Percentiles rank a stretch among this genome's conserved stretches.
Conservation (phyloP, 352 stramenopile species). For the Sclerospora graminicola region DNA sequence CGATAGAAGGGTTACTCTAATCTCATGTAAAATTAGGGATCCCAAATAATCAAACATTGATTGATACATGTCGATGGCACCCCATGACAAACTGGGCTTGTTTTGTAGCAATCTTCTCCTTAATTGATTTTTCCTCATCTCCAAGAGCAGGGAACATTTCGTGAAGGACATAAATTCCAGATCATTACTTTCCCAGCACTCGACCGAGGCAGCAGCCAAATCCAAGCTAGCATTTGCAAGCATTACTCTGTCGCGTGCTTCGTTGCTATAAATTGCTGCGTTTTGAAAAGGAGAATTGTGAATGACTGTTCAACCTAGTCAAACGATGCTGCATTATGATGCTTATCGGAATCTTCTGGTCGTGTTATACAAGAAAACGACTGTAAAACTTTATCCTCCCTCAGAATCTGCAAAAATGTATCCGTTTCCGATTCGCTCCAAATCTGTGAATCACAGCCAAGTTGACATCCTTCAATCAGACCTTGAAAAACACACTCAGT, state of each 20-base stretch:
- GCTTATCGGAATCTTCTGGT: slow-evolving; percentile 72
- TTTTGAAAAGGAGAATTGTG: slow-evolving; percentile 36
- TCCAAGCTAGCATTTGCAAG: slow-evolving; percentile 29
- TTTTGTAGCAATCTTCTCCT: slow-evolving; percentile 22
- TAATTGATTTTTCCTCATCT: slow-evolving; percentile 28
- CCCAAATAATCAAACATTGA: slow-evolving; percentile 13
- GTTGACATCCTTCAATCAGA: slow-evolving; percentile 41
- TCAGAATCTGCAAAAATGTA: slow-evolving; percentile 43
- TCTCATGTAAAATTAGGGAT: no score
- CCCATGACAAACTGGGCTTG: slow-evolving; percentile 26
- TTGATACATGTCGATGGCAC: slow-evolving; percentile 12
- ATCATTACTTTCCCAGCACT: slow-evolving; percentile 32
- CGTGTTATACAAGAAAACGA: slow-evolving; percentile 60
- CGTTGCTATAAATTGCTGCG: slow-evolving; percentile 13
- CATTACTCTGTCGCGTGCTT: slow-evolving; percentile 9
- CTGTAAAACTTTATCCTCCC: slow-evolving; percentile 57
- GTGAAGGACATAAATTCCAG: slow-evolving; percentile 8
- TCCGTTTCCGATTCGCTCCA: slow-evolving; percentile 50
- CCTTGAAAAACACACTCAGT: slow-evolving; percentile 19
- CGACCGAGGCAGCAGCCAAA: slow-evolving; percentile 26
- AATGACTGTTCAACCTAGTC: slow-evolving; percentile 49
- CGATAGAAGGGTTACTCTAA: no score
- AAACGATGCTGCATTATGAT: slow-evolving; percentile 74
- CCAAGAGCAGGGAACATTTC: slow-evolving; percentile 28
- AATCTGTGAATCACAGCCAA: slow-evolving; percentile 69